phyloP scores from a whole-genome alignment of 805 yeast species.

The Ogataea wickerhamii region DNA sequence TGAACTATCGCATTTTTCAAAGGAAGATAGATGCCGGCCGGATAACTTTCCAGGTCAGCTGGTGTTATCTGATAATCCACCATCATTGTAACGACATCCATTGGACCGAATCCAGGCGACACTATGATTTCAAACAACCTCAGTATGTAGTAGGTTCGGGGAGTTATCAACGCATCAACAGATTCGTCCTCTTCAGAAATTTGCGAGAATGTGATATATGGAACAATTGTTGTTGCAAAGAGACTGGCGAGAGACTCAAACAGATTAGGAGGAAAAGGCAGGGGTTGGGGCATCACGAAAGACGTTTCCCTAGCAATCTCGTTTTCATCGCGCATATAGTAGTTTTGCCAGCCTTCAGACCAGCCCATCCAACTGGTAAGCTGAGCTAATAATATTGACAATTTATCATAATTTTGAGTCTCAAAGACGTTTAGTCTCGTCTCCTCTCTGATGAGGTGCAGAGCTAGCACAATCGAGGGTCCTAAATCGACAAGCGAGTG shows the following conservation, averaged over 20 bases:
- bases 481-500: conserved; percentile 50
- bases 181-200: conserved; percentile 58
- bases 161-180: conserved; percentile 59
- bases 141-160: conserved; percentile 58
- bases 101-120: conserved; percentile 47
- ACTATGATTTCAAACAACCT: conserved; percentile 61
- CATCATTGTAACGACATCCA: conserved; percentile 59
- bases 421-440: conserved; percentile 52
- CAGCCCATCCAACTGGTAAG: conserved; percentile 69
- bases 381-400: conserved; percentile 59
- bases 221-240: conserved; percentile 42
- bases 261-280: conserved; percentile 59
- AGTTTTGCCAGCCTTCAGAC: conserved; percentile 60
- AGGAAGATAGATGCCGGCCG: conserved; percentile 68
- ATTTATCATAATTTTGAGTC: conserved; percentile 29
- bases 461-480: conserved; percentile 60
- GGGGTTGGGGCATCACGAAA: conserved; percentile 41
- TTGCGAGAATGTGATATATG: conserved; percentile 64
- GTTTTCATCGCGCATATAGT: conserved; percentile 41
- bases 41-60: conserved; percentile 61
- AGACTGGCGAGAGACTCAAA: conserved; percentile 53
- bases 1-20: conserved; percentile 55
- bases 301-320: conserved; percentile 38
- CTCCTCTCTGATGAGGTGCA: conserved; percentile 81
- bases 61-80: conserved; percentile 51